These are phyloP conservation scores for Wickerhamiella kurtzmanii DNA, from an alignment of 805 yeast genomes.

Conservation along the genomic window DNA sequence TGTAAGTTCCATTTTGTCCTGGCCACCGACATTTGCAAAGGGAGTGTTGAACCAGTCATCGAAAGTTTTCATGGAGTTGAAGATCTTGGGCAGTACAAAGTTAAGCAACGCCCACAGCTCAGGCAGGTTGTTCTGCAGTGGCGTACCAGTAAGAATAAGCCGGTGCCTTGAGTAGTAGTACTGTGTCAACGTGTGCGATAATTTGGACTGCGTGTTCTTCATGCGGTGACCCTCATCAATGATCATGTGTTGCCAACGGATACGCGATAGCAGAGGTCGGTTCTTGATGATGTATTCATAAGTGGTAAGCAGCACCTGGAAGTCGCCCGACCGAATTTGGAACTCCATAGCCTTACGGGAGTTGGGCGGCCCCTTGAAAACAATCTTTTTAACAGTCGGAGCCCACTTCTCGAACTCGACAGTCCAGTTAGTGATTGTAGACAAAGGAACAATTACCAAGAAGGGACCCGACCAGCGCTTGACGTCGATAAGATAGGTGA, in stretches of 20 bases:
- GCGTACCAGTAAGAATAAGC: conserved; percentile 91
- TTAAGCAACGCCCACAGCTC: conserved; percentile 94
- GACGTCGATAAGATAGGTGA: conserved; percentile 66
- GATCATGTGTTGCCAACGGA: conserved; percentile 93
- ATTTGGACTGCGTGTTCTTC: conserved; percentile 84
- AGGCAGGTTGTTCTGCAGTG: conserved; percentile 86
- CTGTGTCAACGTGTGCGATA: conserved; percentile 70
- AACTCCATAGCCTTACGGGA: conserved; percentile 68
- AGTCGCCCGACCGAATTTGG: conserved; percentile 61
- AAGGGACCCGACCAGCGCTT: conserved; percentile 75
- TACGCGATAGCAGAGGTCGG: conserved; percentile 59
- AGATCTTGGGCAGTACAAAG: conserved; percentile 88
- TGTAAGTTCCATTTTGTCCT: conserved; percentile 80
- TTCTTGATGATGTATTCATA: conserved; percentile 91
- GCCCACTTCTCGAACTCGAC: conserved; percentile 97
- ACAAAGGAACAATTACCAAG: conserved; percentile 84
- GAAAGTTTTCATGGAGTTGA: conserved; percentile 89
- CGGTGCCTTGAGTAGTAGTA: conserved; percentile 77
- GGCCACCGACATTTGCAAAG: conserved; percentile 92
- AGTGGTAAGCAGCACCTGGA: conserved; percentile 83
- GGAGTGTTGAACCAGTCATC: conserved; percentile 99
- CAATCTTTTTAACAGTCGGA: conserved; percentile 64
- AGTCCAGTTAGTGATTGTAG: conserved; percentile 92
- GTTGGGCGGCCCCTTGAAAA: conserved; percentile 85
- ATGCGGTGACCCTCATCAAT: conserved; percentile 98